Base-by-base conservation (phyloP, 2,329 filamentous ascomycete species). In the Exophiala mesophila region DNA sequence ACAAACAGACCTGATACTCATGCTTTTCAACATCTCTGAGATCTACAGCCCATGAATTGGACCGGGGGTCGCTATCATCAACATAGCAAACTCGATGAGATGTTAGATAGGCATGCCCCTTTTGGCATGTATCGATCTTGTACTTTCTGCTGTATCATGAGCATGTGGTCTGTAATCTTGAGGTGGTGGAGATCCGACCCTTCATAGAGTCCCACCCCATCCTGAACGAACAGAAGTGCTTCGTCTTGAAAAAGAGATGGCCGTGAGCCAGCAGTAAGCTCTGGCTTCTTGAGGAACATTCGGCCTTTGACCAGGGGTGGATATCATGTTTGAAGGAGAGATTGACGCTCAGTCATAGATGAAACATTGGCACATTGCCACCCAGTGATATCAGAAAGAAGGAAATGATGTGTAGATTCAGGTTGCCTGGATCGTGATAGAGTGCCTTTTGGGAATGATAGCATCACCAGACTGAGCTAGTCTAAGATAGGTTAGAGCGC, bases 21-120 rank as follows among this genome's bases (percentile, higher is more conserved):
- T 82, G 83, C 54, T 85, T 80, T 57, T 98, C 92, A 32, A 98
- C 80, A 61, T 95, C 85, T 61, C 89, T 94, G 41, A 98, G 69
- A 54, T 95, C 85, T 40, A 98, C 74, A 12, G 86, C 85, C 21
- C 89, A 77, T 0, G 89, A 95, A 63, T 86, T 80, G 60, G 84
- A 85, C 50, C 90, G 78, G 12, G 92, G 88, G 51, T 96, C 84
- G 21, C 80, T 76, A 58, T 88, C 84, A 60, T 96, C 89, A 52
- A 98, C 86, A 62, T 97, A 98, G 70, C 90, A 98, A 49, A 88
- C 81, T 39, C 92, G 85, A 66, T 97, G 90, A 6, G 92, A 95
- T 13, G 92, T 98, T 65, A 98, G 66, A 63, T 98, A 98, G 41
- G 92, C 88, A 69, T 96, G 88, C 38, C 92, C 92, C 69, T 95